These are phyloP conservation scores for Kingdonia uniflora DNA, from an alignment of 164 flowering plant species.

Conservation along the genomic window DNA sequence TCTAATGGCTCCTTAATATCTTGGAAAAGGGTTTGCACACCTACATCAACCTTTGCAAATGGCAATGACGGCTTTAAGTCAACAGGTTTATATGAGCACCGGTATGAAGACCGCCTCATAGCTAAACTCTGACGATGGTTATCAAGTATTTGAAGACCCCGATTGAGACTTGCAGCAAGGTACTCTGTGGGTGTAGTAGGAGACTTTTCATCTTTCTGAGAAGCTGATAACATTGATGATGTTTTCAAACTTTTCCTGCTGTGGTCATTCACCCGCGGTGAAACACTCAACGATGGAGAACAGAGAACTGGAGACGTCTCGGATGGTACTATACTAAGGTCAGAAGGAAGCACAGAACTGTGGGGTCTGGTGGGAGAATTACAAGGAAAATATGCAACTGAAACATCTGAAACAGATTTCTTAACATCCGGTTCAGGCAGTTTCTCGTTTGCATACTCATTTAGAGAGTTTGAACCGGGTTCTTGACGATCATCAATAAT, in stretches of 20 bases:
- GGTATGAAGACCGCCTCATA: constrained; percentile 59
- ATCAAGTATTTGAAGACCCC: constrained; percentile 72
- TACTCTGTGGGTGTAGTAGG: constrained; percentile 36
- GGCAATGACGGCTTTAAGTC: constrained; percentile 37
- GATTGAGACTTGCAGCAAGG: constrained; percentile 80
- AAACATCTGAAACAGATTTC: constrained; percentile 10
- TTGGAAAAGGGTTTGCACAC: constrained; percentile 56
- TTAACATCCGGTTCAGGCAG: constrained; percentile 10
- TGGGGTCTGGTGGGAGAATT: constrained; percentile 15
- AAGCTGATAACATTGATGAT: constrained; percentile 45
- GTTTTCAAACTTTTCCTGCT: constrained; percentile 76
- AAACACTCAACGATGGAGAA: constrained; percentile 64
- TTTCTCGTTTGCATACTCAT: constrained; percentile 9
- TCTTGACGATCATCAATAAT: constrained; percentile 9
- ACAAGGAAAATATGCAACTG: constrained; percentile 8
- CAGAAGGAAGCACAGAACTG: constrained; percentile 19
- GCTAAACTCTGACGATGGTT: constrained; percentile 48
- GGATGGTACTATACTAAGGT: constrained; percentile 30
- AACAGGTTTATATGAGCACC: constrained; percentile 54
- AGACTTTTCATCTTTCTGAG: constrained; percentile 38
- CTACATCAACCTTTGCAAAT: constrained; percentile 58
- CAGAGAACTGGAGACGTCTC: constrained; percentile 42
- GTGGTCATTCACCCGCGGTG: constrained; percentile 39
- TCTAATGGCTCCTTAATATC: constrained; percentile 16
- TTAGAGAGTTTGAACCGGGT: constrained; percentile 10